These are phyloP conservation scores for Gossypium gossypioides DNA, from an alignment of 441 rosid genomes.

Conservation along the genomic window DNA sequence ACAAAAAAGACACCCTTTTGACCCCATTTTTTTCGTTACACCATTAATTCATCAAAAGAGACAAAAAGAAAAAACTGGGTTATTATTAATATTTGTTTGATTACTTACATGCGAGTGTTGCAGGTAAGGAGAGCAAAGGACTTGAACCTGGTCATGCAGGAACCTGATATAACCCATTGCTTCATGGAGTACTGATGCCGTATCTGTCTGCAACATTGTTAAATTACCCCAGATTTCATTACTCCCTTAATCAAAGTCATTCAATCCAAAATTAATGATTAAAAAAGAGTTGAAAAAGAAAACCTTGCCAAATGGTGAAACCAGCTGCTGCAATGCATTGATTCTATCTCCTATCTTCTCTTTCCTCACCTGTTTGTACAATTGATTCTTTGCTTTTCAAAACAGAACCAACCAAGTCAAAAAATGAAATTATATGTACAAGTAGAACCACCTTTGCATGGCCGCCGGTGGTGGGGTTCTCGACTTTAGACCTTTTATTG, in stretches of 20 bases:
- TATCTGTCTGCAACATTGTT: conserved; percentile 54
- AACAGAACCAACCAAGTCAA: neutral
- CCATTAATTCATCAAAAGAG: neutral
- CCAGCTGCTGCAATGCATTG: conserved; percentile 69
- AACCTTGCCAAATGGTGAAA: conserved; percentile 91
- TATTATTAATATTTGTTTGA: neutral
- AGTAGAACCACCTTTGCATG: conserved; percentile 33
- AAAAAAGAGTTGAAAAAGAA: neutral
- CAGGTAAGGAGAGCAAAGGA: conserved; percentile 70
- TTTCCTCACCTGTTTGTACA: conserved; percentile 34
- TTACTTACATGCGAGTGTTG: conserved; percentile 43
- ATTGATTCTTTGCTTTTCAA: neutral
- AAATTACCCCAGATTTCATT: conserved; percentile 6
- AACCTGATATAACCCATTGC: conserved; percentile 92
- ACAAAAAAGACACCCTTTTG: neutral
- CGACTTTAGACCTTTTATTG: conserved; percentile 36
- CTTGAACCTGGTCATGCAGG: conserved; percentile 85
- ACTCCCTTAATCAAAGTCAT: neutral
- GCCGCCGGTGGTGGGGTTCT: conserved; percentile 31
- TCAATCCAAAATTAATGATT: neutral
- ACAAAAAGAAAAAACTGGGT: neutral
- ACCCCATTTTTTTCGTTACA: neutral
- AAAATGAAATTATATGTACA: neutral
- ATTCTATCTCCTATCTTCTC: conserved; percentile 76
- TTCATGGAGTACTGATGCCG: conserved; percentile 84